Evolutionary conservation across 139 green algal genomes (phyloP), one percentile per base, ranked within the genome.

Genomic region (Micractinium conductrix): DNA sequence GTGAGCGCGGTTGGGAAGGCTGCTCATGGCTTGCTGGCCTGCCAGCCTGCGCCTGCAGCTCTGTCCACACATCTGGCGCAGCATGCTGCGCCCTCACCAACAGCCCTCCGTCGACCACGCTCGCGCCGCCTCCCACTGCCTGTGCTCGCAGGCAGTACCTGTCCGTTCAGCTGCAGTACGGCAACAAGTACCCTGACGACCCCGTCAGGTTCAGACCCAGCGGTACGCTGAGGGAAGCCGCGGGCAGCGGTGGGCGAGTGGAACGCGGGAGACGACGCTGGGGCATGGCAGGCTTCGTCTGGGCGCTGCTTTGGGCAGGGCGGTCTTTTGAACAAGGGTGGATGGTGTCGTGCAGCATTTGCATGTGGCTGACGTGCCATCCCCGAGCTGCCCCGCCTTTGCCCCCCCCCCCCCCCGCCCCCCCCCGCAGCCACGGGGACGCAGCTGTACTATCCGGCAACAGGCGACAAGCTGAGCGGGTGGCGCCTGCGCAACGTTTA

Each of bases 391-490:
- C 69, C 21, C 37, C 10, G 8, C 10, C 33, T 72, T 17, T 72
- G 33, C 12, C 60, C 30, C 28, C 30, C 10, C 28, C 26, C 30
- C 30, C 8, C 6, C 2, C 71, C 43, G 35, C 2, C 26, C 14
- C 43, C 2, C 44, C 12, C 5, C 35, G 76, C 76, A 82, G 76
- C 76, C 76, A 72, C 55, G 26, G 78, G 78, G 16, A 75, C 78
- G 8, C 78, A 81, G 48, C 71, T 87, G 30, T 87, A 87, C 28
- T 12, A 4, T 1, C 82, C 82, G 3, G 17, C 17, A 26, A 58
- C 70, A 0, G 72, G 72, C 26, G 82, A 87, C 53, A 28, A 82
- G 48, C 76, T 87, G 26, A 87, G 82, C 53, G 82, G 82, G 4
- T 87, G 82, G 82, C 55, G 12, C 17, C 35, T 87, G 9, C 19